A percentile compares a stretch with the other conserved stretches of the same genome.
Conservation (phyloP, 495 filamentous ascomycete species). For the Cudoniella acicularis region DNA sequence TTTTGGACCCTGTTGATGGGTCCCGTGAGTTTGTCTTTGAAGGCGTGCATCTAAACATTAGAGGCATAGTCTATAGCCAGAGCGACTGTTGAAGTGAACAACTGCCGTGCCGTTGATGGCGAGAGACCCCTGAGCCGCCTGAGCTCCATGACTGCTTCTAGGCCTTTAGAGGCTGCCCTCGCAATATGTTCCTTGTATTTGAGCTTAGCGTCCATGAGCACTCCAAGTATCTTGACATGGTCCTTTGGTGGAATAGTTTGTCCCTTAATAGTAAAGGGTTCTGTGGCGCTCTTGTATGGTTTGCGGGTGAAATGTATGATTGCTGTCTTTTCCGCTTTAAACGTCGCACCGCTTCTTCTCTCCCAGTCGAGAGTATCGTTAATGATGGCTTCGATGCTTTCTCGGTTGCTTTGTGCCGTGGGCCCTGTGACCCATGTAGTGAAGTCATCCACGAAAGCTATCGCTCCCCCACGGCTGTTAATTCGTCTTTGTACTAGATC, state of each 20-base stretch:
- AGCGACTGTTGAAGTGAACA: conserved; percentile 20
- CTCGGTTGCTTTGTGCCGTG: conserved; percentile 19
- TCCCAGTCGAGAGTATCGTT: conserved; percentile 18
- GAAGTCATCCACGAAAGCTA: conserved; percentile 29
- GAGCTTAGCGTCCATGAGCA: conserved; percentile 6
- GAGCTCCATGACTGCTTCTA: conserved; percentile 12
- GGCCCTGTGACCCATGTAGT: conserved; percentile 24
- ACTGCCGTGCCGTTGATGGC: conserved; percentile 11
- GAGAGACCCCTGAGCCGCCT: conserved; percentile 7
- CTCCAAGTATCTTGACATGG: conserved; percentile 18
- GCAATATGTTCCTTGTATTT: conserved; percentile 17
- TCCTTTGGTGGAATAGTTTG: conserved; percentile 10
- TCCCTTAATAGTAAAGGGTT: conserved; percentile 15
- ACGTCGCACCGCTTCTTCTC: conserved; percentile 22
- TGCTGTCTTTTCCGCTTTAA: conserved; percentile 19
- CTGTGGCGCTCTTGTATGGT: neutral
- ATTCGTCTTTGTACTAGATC: conserved; percentile 21
- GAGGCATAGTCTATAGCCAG: conserved; percentile 18
- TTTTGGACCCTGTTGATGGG: conserved; percentile 30
- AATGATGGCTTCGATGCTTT: conserved; percentile 16
- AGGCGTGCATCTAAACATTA: conserved; percentile 16
- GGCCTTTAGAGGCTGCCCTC: conserved; percentile 8
- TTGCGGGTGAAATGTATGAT: conserved; percentile 24
- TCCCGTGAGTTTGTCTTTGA: conserved; percentile 21
- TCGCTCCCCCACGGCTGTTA: conserved; percentile 14